Evolutionary conservation across 2,329 filamentous ascomycete species (phyloP), one percentile per base, ranked within the genome.

Genomic region (Fusarium sp.): DNA sequence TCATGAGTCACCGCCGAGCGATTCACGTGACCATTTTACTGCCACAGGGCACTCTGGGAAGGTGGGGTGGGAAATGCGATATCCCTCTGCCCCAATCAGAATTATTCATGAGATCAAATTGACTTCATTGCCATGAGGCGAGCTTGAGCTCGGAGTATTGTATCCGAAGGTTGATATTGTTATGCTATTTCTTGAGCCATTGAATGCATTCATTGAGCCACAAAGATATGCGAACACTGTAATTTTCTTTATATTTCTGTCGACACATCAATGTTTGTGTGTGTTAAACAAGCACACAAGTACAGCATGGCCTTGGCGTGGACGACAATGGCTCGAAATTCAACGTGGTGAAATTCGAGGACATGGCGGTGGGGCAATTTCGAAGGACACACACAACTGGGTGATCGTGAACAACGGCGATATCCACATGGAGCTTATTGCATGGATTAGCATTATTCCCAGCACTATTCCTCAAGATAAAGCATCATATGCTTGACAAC

Each of bases 1-100:
- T 79, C 79, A 80, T 78, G 73, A 76, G 72, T 76, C 75, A 78
- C 65, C 57, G 40, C 63, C 62, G 25, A 14, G 6, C 1, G 17
- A 17, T 67, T 62, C 79, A 80, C 77, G 78, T 80, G 79, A 79
- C 54, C 4, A 6, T 15, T 25, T n/a, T 27, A 22, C 57, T 25
- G 30, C 58, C 61, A 69, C 56, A 69, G 47, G 54, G 61, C 47
- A 63, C 57, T 50, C 20, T 30, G 20, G 33, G 40, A 37, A 50
- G 37, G 50, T 63, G 65, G 60, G 59, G 27, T 63, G 11, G 22
- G 25, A 33, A 43, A 33, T 32, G 17, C 57, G 47, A 35, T n/a
- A 47, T 27, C 25, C 35, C 58, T n/a, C 32, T 25, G 33, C 35
- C 45, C 64, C 62, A 65, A 65, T 59, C 63, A 59, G 27, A 60